phyloP scores from a whole-genome alignment of 352 stramenopile species.

The Pythium aristosporum region DNA sequence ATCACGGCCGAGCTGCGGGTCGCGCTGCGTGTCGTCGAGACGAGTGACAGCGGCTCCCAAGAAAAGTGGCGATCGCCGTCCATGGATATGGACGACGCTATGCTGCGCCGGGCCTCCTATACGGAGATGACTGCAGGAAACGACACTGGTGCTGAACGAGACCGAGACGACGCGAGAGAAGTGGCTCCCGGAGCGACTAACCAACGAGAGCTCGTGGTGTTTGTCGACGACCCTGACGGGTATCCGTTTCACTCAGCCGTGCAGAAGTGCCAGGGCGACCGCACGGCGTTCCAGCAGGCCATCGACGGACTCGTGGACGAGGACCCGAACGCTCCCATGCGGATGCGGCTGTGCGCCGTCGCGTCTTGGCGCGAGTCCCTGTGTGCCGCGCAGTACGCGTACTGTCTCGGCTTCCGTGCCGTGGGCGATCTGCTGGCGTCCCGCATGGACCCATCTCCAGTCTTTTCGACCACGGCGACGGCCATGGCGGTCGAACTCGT shows the following conservation, averaged over 20 bases:
- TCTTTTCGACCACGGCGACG: not conserved
- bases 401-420: slow-evolving; percentile 19
- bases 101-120: not conserved
- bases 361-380: slow-evolving; percentile 4
- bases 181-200: not conserved
- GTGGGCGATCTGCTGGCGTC: slow-evolving; percentile 19
- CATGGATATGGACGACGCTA: not conserved
- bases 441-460: slow-evolving; percentile 8
- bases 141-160: not conserved
- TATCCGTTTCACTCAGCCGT: slow-evolving; percentile 27
- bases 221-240: slow-evolving; percentile 20
- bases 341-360: not conserved
- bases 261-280: slow-evolving; percentile 8
- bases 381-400: slow-evolving; percentile 23
- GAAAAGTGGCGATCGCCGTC: slow-evolving; percentile 5
- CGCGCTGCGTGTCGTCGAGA: slow-evolving; percentile 1
- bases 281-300: slow-evolving; percentile 2
- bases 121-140: not conserved
- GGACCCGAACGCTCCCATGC: slow-evolving; percentile 15
- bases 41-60: not conserved
- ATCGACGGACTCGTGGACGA: slow-evolving; percentile 6
- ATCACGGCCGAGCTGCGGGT: slow-evolving; percentile 13
- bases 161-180: not conserved
- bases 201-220: slow-evolving; percentile 16
- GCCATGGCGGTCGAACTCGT: slow-evolving; percentile 12